phyloP scores from a whole-genome alignment of 305 asterid species.

The Fraxinus albicans region DNA sequence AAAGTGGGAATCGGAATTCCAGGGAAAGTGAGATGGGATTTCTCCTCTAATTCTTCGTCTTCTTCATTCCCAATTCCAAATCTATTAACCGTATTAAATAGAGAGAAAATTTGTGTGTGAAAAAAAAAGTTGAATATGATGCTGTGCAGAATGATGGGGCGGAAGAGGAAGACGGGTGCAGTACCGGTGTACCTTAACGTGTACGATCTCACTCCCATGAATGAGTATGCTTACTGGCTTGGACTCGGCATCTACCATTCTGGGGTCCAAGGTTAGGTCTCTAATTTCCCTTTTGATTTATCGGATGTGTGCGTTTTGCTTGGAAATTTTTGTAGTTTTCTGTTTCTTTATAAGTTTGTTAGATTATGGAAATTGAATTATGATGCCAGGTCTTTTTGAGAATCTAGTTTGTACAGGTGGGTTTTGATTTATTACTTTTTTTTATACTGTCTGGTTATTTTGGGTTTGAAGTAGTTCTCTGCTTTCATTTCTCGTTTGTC shows the following conservation, averaged over 20 bases:
- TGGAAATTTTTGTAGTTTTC: neutral
- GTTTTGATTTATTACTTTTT: neutral
- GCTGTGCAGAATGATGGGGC: conserved; percentile 47
- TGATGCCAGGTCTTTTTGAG: neutral
- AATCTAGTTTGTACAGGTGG: neutral
- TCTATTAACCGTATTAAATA: neutral
- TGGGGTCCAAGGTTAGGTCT: conserved; percentile 61
- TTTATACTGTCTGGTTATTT: neutral
- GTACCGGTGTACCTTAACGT: conserved; percentile 70
- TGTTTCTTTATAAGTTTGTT: neutral
- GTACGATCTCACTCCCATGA: conserved; percentile 69
- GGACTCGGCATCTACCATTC: conserved; percentile 81
- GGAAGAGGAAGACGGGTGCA: conserved; percentile 53
- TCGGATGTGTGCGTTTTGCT: neutral
- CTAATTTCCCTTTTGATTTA: neutral
- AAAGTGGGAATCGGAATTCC: neutral
- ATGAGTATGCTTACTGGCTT: conserved; percentile 78
- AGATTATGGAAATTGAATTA: neutral
- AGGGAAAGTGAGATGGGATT: conserved; percentile 1
- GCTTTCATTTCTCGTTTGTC: neutral
- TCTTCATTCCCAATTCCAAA: neutral
- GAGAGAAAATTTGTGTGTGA: neutral
- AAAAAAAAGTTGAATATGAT: conserved; percentile 15
- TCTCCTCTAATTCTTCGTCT: neutral
- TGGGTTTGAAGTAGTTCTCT: neutral